Evolutionary conservation across 2,329 filamentous ascomycete genomes (phyloP).

Genomic region (Macrophomina tecta): DNA sequence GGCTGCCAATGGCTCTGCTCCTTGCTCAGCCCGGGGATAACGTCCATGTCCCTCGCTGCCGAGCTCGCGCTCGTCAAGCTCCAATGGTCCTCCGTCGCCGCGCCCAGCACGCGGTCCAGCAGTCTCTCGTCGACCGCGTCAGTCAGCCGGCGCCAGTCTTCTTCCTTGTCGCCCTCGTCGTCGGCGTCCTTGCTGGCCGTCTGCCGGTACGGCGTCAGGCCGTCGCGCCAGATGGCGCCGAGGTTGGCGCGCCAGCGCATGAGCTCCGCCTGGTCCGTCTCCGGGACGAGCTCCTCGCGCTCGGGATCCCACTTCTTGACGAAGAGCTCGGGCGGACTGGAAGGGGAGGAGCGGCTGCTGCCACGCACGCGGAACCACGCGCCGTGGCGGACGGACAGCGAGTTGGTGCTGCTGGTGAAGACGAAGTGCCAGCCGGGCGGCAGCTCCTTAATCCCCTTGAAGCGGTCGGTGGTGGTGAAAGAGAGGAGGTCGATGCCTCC

Average conservation of each 20-base stretch:
- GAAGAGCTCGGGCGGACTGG: constrained; percentile 50
- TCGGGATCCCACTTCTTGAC: constrained; percentile 63
- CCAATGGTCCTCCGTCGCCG: constrained; percentile 53
- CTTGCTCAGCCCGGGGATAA: constrained; percentile 62
- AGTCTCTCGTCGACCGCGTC: constrained; percentile 55
- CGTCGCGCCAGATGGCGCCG: constrained; percentile 61
- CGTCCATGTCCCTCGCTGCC: constrained; percentile 61
- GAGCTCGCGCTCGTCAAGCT: constrained; percentile 64
- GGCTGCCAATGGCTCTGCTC: constrained; percentile 37
- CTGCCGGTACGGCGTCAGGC: constrained; percentile 56
- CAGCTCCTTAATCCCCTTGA: constrained; percentile 66
- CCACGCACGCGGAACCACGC: constrained; percentile 64
- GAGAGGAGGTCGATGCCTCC: constrained; percentile 64
- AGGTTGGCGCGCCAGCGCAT: constrained; percentile 62
- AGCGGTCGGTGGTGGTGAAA: constrained; percentile 67
- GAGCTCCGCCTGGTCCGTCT: constrained; percentile 48
- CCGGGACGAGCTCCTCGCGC: constrained; percentile 53
- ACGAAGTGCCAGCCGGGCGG: constrained; percentile 66
- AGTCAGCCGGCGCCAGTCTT: constrained; percentile 62
- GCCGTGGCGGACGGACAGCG: constrained; percentile 66
- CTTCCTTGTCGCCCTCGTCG: constrained; percentile 48
- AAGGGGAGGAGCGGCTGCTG: constrained; percentile 28
- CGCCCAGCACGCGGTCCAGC: constrained; percentile 58
- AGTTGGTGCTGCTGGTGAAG: constrained; percentile 64
- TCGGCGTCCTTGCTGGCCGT: constrained; percentile 41